Percentiles rank a stretch among this genome's conserved stretches.
Evolutionary conservation across 2,329 filamentous ascomycete species (phyloP).

Genomic region (Eurotiales sp.): DNA sequence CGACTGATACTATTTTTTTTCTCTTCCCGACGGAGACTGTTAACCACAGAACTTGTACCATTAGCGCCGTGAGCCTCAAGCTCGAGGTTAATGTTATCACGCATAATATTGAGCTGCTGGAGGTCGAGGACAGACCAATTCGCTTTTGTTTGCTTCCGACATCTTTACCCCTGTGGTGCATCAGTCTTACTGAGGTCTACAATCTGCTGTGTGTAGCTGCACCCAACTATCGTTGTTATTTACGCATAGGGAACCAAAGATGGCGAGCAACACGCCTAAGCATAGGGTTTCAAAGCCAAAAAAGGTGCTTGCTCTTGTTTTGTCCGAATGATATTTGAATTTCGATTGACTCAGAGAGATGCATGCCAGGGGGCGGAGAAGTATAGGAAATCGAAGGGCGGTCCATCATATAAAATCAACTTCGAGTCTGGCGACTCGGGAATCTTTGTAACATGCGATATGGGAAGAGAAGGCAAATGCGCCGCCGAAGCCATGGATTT

Average conservation of each 20-base stretch:
- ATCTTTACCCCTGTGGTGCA: neutral
- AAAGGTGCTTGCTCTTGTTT: slow-evolving; percentile 1
- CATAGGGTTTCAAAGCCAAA: slow-evolving; percentile 8
- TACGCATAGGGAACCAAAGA: too few relatives aligned
- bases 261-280: slow-evolving; percentile 1
- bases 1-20: neutral
- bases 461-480: slow-evolving; percentile 59
- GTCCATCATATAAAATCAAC: slow-evolving; percentile 16
- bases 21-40: neutral
- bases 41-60: too few relatives aligned
- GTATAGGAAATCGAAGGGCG: slow-evolving; percentile 27
- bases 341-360: neutral
- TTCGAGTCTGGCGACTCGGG: slow-evolving; percentile 54
- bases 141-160: neutral
- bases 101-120: too few relatives aligned
- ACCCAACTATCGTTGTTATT: too few relatives aligned
- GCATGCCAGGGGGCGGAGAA: slow-evolving; percentile 24
- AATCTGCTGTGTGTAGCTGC: too few relatives aligned
- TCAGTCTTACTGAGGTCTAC: too few relatives aligned
- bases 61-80: too few relatives aligned
- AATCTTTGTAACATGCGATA: slow-evolving; percentile 61
- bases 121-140: too few relatives aligned
- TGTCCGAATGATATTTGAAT: neutral
- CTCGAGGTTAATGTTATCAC: too few relatives aligned
- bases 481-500: slow-evolving; percentile 56